phyloP scores from a whole-genome alignment of 2,329 filamentous ascomycete genomes.

The Hypoxylon sp. region DNA sequence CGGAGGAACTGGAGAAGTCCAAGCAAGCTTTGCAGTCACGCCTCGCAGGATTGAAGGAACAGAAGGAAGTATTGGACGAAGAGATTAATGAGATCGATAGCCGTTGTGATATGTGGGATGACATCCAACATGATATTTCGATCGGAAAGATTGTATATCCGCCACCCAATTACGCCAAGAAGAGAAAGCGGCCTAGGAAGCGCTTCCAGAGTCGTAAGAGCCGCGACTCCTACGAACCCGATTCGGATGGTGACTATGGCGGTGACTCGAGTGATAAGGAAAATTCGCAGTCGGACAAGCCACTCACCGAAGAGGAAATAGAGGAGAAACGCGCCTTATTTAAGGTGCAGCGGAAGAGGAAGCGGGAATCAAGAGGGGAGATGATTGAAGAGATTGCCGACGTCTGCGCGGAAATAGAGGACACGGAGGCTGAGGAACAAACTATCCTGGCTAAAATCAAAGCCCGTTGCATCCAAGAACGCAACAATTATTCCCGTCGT shows the following conservation, averaged over 20 bases:
- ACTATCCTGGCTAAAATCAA: conserved; percentile 52
- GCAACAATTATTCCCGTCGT: conserved; percentile 69
- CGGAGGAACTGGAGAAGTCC: conserved; percentile 46
- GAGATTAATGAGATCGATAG: conserved; percentile 62
- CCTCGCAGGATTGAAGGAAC: conserved; percentile 52
- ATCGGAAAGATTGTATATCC: conserved; percentile 57
- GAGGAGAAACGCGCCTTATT: conserved; percentile 53
- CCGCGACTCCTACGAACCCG: conserved; percentile 12
- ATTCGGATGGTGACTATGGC: conserved; percentile 47
- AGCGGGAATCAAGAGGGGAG: conserved; percentile 51
- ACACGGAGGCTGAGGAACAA: conserved; percentile 49
- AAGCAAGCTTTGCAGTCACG: conserved; percentile 16
- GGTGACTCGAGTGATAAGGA: conserved; percentile 49
- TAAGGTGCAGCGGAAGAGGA: conserved; percentile 52
- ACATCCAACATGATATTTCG: conserved; percentile 53
- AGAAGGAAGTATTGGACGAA: conserved; percentile 46
- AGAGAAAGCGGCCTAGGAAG: conserved; percentile 58
- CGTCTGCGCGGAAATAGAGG: conserved; percentile 55
- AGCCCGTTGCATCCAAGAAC: conserved; percentile 64
- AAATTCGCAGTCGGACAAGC: conserved; percentile 49
- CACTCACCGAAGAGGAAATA: conserved; percentile 61
- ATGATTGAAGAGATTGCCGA: conserved; percentile 56
- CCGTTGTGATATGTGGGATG: conserved; percentile 49
- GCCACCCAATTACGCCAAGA: conserved; percentile 52
- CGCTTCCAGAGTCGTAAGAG: conserved; percentile 38